phyloP scores from a whole-genome alignment of 106 monocot species.

The Phalaenopsis equestris region DNA sequence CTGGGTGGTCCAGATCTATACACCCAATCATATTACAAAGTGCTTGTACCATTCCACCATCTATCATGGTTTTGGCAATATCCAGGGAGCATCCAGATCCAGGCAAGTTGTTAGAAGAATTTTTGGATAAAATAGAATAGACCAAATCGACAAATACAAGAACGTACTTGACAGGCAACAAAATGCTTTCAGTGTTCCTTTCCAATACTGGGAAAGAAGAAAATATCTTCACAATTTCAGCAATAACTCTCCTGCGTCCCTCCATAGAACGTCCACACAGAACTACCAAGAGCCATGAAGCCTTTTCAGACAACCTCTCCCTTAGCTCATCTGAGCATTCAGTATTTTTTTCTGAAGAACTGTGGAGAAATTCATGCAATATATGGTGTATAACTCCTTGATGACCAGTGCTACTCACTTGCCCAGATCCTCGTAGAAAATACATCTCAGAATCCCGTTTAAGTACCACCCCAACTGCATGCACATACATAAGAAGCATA shows the following conservation, averaged over 20 bases:
- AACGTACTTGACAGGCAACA: slow-evolving; percentile 48
- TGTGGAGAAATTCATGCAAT: slow-evolving; percentile 47
- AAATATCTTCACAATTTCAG: slow-evolving; percentile 59
- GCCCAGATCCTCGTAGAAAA: slow-evolving; percentile 26
- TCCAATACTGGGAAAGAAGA: slow-evolving; percentile 26
- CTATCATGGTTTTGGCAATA: slow-evolving; percentile 70
- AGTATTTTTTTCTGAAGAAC: slow-evolving; percentile 30
- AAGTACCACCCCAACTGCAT: slow-evolving; percentile 53
- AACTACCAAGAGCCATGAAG: slow-evolving; percentile 63
- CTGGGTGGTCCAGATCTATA: slow-evolving; percentile 67
- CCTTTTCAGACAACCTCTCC: slow-evolving; percentile 53
- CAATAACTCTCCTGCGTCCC: slow-evolving; percentile 58
- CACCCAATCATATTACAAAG: slow-evolving; percentile 48
- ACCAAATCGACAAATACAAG: slow-evolving; percentile 47
- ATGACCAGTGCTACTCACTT: slow-evolving; percentile 23
- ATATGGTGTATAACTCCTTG: slow-evolving; percentile 57
- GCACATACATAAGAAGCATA: slow-evolving; percentile 72
- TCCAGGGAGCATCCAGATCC: slow-evolving; percentile 24
- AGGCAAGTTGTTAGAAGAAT: slow-evolving; percentile 45
- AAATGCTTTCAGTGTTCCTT: slow-evolving; percentile 21
- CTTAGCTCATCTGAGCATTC: slow-evolving; percentile 46
- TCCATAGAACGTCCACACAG: slow-evolving; percentile 58
- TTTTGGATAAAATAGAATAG: slow-evolving; percentile 56
- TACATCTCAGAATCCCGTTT: slow-evolving; percentile 49
- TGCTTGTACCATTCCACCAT: slow-evolving; percentile 59